Conservation (phyloP, 192 early-diverging fungal species). For the Coemansia sp. region DNA sequence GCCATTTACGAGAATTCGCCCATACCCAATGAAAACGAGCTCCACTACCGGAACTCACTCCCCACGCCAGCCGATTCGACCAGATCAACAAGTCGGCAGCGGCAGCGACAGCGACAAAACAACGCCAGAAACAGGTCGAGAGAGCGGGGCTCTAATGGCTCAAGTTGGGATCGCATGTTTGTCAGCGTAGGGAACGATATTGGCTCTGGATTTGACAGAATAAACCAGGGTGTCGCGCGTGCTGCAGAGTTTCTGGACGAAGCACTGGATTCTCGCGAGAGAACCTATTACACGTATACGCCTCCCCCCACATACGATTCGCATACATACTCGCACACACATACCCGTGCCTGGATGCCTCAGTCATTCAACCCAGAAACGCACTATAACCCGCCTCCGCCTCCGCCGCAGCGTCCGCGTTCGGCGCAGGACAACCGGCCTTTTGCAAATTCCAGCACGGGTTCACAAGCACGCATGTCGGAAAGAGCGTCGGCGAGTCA, state of each 20-base stretch:
- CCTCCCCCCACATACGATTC: conserved; percentile 2
- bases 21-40: conserved; percentile 41
- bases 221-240: conserved; percentile 32
- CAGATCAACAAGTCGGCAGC: not conserved
- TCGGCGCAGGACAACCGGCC: conserved; percentile 14
- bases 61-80: conserved; percentile 29
- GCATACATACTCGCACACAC: conserved; percentile 25
- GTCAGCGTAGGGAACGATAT: conserved; percentile 40
- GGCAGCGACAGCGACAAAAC: conserved; percentile 6
- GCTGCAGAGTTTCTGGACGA: conserved; percentile 13
- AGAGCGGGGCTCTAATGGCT: not conserved
- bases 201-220: conserved; percentile 32
- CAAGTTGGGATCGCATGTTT: conserved; percentile 47
- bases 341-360: not conserved
- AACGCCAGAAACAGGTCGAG: not conserved
- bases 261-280: not conserved
- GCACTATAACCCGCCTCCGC: not conserved
- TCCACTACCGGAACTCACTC: conserved; percentile 29
- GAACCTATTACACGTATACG: not conserved
- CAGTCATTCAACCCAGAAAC: too few species aligned
- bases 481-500: not conserved
- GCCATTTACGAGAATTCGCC: conserved; percentile 43
- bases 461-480: too few species aligned
- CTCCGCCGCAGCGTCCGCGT: conserved; percentile 18
- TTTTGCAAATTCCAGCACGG: too few species aligned